phyloP scores from a whole-genome alignment of 164 flowering plant species.

The Umbilicus rupestris region DNA sequence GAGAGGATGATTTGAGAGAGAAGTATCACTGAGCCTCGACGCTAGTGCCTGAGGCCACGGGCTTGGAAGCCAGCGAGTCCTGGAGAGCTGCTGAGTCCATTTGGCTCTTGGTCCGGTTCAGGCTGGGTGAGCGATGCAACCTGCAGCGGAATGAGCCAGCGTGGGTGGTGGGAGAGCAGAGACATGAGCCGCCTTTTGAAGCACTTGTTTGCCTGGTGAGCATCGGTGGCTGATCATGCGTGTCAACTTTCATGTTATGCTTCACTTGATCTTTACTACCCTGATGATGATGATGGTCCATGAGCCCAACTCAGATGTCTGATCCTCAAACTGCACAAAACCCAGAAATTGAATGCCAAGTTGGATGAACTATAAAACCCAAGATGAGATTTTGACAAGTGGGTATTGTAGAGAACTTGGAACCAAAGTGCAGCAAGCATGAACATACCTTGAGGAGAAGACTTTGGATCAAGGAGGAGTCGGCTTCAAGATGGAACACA shows the following conservation, averaged over 20 bases:
- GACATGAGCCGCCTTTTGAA: constrained; percentile 30
- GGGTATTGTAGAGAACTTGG: no score
- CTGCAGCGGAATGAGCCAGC: constrained; percentile 52
- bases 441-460: background rate
- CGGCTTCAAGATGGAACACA: background rate
- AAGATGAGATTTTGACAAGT: background rate
- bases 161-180: constrained; percentile 60
- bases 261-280: background rate
- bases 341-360: background rate
- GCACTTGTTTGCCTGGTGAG: constrained; percentile 34
- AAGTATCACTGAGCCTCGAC: constrained; percentile 1
- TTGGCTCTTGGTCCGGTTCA: constrained; percentile 42
- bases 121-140: constrained; percentile 41
- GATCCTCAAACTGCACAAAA: background rate
- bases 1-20: background rate
- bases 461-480: background rate
- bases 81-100: constrained; percentile 18
- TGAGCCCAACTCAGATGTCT: background rate
- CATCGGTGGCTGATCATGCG: background rate
- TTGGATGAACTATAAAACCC: background rate
- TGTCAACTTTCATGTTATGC: constrained; percentile 5
- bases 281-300: background rate
- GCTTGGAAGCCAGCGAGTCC: constrained; percentile 11
- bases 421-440: background rate
- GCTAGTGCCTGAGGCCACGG: background rate